Conservation (phyloP, 768 basidiomycete species). For the Leucosporidium yakuticum region DNA sequence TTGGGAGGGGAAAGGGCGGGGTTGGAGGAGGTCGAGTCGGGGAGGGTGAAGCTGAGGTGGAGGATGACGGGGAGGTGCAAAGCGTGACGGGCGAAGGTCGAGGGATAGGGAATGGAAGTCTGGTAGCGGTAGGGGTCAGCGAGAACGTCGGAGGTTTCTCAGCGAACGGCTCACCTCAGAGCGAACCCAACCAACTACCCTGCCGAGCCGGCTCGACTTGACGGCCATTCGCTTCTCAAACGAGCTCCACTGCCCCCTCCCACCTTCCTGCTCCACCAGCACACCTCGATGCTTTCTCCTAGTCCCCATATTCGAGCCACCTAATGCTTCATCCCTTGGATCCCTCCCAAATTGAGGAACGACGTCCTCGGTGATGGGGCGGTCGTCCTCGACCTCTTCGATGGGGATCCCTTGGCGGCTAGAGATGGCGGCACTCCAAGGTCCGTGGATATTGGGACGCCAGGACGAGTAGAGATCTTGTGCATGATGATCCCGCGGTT, state of each 20-base stretch:
- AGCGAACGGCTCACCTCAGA: neutral
- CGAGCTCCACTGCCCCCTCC: neutral
- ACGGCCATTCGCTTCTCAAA: constrained; percentile 2
- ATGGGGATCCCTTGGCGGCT: neutral
- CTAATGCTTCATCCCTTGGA: constrained; percentile 4
- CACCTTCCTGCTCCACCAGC: constrained; percentile 1
- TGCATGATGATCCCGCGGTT: neutral
- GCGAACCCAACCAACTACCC: neutral
- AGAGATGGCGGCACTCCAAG: neutral
- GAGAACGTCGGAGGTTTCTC: too few species aligned
- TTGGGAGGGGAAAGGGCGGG: neutral
- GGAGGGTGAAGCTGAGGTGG: neutral
- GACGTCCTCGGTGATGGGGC: neutral
- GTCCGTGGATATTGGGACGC: neutral
- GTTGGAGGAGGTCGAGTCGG: too few species aligned
- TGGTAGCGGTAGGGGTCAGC: neutral
- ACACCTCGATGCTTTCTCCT: neutral
- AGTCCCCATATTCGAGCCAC: neutral
- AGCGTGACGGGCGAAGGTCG: neutral
- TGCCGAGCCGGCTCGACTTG: neutral
- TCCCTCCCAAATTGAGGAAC: constrained; percentile 3
- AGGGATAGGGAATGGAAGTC: neutral
- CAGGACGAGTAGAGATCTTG: constrained; percentile 9
- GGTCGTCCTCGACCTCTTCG: neutral
- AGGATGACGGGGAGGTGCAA: neutral